Base-by-base conservation (phyloP, 2,329 filamentous ascomycete genomes). In the Colletotrichum zoysiae region DNA sequence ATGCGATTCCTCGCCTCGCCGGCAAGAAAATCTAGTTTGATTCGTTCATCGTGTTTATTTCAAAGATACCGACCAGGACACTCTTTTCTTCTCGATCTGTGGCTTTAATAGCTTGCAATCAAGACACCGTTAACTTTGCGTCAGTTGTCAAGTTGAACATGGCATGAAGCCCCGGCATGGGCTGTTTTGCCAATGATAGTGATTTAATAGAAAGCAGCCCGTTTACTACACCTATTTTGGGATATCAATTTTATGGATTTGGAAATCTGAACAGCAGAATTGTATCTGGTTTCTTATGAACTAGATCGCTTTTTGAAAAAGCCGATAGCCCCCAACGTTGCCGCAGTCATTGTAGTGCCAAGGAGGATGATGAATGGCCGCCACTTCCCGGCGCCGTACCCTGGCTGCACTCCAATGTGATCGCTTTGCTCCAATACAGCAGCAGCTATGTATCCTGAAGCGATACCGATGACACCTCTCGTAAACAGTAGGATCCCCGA, bases 391-490 rank as follows among this genome's bases (percentile, higher is more conserved):
- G 33, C 59, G 6, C 65, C 59, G 8, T 64, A 68, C 18, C 50
- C 65, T 0, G 65, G 65, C 16, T 68, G 40, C 12, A 68, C 18
- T n/a, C 50, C 65, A 11, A 50, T 53, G 14, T 63, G n/a, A 5
- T 64, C 50, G 51, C 42, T 68, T 11, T 48, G 38, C 23, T 68
- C 23, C 7, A 68, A 9, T 2, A 68, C 59, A 48, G 65, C 65
- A 5, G 65, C 65, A 6, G 65, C 65, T 11, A 68, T 68, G 2
- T 68, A 64, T 7, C 65, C 59, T 9, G 59, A 68, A 23, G 59
- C 65, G 9, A 68, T 50, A 20, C 65, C 65, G 9, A 68, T 64
- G 7, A 68, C 59, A n/a, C 59, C 65, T n/a, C 65, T 33, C 6
- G 50, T 57, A 9, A 68, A 64, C 3, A 64, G 50, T 2, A 68